phyloP scores from a whole-genome alignment of 2,329 filamentous ascomycete species.

The Zarea fungicola region DNA sequence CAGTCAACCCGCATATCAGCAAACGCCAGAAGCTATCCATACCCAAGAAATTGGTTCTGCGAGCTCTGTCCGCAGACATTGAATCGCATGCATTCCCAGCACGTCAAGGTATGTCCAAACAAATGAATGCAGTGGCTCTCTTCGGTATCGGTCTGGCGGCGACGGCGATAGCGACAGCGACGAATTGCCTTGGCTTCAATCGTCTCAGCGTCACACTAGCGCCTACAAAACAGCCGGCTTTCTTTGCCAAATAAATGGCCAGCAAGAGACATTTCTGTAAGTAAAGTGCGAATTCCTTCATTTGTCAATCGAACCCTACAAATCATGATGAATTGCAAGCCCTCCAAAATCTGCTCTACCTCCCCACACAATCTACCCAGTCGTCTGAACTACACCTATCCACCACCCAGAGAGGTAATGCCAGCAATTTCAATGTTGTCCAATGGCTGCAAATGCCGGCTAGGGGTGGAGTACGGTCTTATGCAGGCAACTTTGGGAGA shows the following conservation, averaged over 20 bases:
- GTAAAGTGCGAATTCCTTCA: no score
- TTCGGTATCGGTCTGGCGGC: neutral
- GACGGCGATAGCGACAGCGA: neutral
- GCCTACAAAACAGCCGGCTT: neutral
- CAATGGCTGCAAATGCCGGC: conserved; percentile 2
- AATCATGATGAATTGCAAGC: no score
- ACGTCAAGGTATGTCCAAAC: neutral
- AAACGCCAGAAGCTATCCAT: no score
- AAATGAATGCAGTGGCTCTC: neutral
- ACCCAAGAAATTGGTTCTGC: neutral
- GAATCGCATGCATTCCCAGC: conserved; percentile 2
- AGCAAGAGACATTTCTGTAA: neutral
- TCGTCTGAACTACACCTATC: neutral
- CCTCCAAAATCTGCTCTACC: neutral
- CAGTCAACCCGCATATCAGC: no score
- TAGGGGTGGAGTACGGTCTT: neutral
- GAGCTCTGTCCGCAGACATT: neutral
- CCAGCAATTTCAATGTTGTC: neutral
- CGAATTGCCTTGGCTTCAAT: neutral
- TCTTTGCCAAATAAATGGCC: neutral
- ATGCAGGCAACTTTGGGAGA: neutral
- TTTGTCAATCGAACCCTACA: no score
- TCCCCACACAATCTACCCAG: neutral
- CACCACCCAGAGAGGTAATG: no score
- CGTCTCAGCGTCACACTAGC: neutral